phyloP scores from a whole-genome alignment of 371 early-diverging fungal species.

The Lichtheimia ramosa region DNA sequence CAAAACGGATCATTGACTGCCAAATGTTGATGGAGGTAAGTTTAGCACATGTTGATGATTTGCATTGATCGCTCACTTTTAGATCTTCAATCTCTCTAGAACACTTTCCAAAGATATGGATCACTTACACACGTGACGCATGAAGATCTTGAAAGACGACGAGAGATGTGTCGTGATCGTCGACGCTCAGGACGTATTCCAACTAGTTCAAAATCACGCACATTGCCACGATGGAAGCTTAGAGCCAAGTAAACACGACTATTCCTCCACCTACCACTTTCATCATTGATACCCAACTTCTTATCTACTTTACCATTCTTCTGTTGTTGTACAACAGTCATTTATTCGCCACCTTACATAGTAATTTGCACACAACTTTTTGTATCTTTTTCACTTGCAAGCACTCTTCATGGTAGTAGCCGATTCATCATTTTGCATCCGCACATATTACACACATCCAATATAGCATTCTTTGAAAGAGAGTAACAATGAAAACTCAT shows the following conservation, averaged over 20 bases:
- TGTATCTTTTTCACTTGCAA: not conserved
- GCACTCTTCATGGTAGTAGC: not conserved
- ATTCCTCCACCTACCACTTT: too few relatives aligned
- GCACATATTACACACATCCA: not conserved
- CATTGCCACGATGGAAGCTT: constrained; percentile 8
- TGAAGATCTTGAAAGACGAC: constrained; percentile 51
- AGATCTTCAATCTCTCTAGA: constrained; percentile 11
- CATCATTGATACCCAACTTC: not conserved
- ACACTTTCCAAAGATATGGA: constrained; percentile 42
- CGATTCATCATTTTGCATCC: not conserved
- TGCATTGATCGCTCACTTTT: constrained; percentile 18
- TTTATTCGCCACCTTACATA: not conserved
- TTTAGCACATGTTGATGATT: not conserved
- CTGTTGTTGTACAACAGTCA: not conserved
- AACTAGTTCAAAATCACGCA: constrained; percentile 3
- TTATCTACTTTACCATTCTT: constrained; percentile 1
- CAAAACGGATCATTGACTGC: constrained; percentile 64
- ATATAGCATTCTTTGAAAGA: not conserved
- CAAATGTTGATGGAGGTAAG: constrained; percentile 63
- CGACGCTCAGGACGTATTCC: constrained; percentile 21
- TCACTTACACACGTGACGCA: constrained; percentile 49
- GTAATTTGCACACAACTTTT: not conserved
- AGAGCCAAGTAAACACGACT: not conserved
- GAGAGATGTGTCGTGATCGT: constrained; percentile 44
- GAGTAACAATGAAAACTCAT: not conserved